Evolutionary conservation across 352 stramenopile genomes (phyloP).

Genomic region (Globisporangium yorkense): DNA sequence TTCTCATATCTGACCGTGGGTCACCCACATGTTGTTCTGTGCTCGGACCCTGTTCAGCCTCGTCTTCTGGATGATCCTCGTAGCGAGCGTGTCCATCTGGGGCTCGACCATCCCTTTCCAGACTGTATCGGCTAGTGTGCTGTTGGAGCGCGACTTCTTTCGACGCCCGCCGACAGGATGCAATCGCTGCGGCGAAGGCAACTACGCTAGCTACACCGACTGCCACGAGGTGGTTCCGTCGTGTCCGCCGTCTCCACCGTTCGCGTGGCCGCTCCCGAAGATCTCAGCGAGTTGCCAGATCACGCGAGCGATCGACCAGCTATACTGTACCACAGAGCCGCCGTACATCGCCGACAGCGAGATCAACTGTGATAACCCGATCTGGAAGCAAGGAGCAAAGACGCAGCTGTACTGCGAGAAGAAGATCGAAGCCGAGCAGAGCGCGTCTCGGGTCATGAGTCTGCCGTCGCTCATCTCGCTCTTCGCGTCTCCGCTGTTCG

Average conservation of each 20-base stretch:
- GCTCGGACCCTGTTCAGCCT: slow-evolving; percentile 5
- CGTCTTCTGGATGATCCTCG: slow-evolving; percentile 69
- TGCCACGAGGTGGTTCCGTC: slow-evolving; percentile 36
- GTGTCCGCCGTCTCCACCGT: slow-evolving; percentile 30
- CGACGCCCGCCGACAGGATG: slow-evolving; percentile 21
- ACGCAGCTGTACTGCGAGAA: slow-evolving; percentile 30
- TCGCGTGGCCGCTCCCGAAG: slow-evolving; percentile 34
- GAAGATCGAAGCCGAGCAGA: slow-evolving; percentile 32
- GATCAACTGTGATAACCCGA: slow-evolving; percentile 40
- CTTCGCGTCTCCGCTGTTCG: slow-evolving; percentile 63
- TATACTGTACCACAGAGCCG: slow-evolving; percentile 19
- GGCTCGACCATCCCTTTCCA: slow-evolving; percentile 83
- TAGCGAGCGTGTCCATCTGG: slow-evolving; percentile 72
- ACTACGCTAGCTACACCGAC: slow-evolving; percentile 31
- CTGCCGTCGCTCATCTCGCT: slow-evolving; percentile 78
- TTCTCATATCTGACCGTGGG: neutral
- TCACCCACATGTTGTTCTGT: neutral
- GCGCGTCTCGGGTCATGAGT: slow-evolving; percentile 54
- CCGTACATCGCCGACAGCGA: slow-evolving; percentile 36
- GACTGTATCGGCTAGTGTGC: slow-evolving; percentile 63
- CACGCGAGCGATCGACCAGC: slow-evolving; percentile 24
- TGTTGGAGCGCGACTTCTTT: slow-evolving; percentile 75
- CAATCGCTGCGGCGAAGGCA: slow-evolving; percentile 26
- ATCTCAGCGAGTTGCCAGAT: slow-evolving; percentile 30
- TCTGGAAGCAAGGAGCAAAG: slow-evolving; percentile 32